Evolutionary conservation across 345 rosid species (phyloP), one percentile per base, ranked within the genome.

Genomic region (Gossypium raimondii): DNA sequence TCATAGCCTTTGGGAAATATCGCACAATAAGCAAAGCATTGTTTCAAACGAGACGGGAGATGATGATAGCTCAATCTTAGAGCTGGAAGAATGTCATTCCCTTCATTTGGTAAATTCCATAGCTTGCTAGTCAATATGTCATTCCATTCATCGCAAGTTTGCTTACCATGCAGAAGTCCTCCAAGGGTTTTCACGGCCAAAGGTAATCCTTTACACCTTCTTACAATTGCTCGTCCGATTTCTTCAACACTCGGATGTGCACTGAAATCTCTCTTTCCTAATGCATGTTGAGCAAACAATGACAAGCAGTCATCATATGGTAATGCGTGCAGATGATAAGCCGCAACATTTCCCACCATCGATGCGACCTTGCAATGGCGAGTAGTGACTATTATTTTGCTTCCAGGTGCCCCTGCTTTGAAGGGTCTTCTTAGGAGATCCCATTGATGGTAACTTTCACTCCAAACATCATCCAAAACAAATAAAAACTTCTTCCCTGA

Each of bases 351-450:
- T 24, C 75, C 73, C 24, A 80, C 70, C 51, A 68, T 51, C 16
- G 74, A 63, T 2, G 82, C 77, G n/a, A 86, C 86, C 58, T 27
- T 41, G 20, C 41, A 17, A 72, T 78, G 76, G 22, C 86, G 78
- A n/a, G 91, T 81, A 17, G 91, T 88, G 70, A 83, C 72, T 55
- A 84, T 77, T 13, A 84, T 79, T 76, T 82, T 85, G 68, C 89
- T 80, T 62, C 86, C 87, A 41, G 50, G 45, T 61, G 73, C 73
- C 2, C 81, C 82, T 4, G 67, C 80, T 20, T 45, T 44, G 41
- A 86, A 75, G 14, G 86, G 83, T 8, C 71, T 63, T 47, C 38
- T 51, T 10, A 85, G 73, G 9, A 11, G 18, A 18, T 52, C 80
- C 89, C 89, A 87, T 1, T 43, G 67, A 47, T 62, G 29, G 17